Conservation (phyloP, 208 protist genomes). For the Trypanosoma boissoni region DNA sequence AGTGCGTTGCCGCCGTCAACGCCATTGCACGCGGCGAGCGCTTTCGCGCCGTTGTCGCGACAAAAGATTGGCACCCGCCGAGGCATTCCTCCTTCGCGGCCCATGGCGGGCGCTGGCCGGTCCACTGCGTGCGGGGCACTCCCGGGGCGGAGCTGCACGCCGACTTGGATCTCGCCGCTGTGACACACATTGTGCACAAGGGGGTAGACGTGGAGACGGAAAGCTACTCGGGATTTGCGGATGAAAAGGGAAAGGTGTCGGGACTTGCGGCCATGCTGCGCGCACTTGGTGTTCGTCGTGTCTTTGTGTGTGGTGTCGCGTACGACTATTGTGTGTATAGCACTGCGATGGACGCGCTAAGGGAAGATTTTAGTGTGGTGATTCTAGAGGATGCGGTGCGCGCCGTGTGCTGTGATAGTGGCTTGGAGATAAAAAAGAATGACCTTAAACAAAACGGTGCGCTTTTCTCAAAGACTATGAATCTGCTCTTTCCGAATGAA, state of each 20-base stretch:
- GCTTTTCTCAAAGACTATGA: no score
- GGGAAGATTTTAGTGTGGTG: conserved; percentile 39
- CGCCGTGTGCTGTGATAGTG: conserved; percentile 24
- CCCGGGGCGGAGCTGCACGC: conserved; percentile 40
- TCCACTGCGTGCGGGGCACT: conserved; percentile 51
- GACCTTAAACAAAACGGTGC: neutral
- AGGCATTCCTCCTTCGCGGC: conserved; percentile 57
- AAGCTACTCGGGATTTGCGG: conserved; percentile 67
- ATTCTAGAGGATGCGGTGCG: conserved; percentile 50
- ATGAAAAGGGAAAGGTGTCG: conserved; percentile 31
- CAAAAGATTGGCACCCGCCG: conserved; percentile 66
- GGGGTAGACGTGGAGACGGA: conserved; percentile 28
- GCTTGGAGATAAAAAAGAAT: conserved; percentile 6
- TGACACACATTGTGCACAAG: conserved; percentile 40
- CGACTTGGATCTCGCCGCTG: conserved; percentile 16
- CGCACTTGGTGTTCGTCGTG: conserved; percentile 33
- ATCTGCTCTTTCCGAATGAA: no score
- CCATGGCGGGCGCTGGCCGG: conserved; percentile 50
- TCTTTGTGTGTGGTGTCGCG: conserved; percentile 70
- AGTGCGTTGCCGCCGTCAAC: conserved; percentile 49
- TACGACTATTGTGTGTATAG: conserved; percentile 66
- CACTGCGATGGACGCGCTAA: conserved; percentile 50
- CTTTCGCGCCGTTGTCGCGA: conserved; percentile 43
- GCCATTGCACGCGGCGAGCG: conserved; percentile 4
- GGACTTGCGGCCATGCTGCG: conserved; percentile 44